Base-by-base conservation (phyloP, 768 basidiomycete genomes). In the Phaeotremella skinneri region DNA sequence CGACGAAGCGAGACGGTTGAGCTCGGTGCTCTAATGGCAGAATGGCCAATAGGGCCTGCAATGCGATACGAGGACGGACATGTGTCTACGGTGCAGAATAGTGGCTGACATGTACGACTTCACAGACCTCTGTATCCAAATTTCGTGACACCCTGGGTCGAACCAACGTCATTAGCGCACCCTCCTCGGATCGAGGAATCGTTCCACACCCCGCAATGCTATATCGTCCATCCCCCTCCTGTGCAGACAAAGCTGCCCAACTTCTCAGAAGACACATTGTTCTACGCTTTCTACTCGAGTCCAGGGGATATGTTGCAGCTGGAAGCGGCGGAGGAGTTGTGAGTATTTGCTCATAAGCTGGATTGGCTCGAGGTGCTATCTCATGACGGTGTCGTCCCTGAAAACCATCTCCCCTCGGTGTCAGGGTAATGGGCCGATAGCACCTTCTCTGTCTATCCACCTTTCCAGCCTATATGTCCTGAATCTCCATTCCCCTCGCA, bases 211-310 rank as follows among this genome's bases (percentile, higher is more conserved):
- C 93, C 93, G 39, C 80, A 84, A 27, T 96, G 92, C 79, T 98
- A 98, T 62, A 91, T 87, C 77, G 92, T 96, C 49, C 87, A 89
- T 67, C 86, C 93, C 31, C 86, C 87, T 34, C 85, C 91, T 47
- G 82, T 83, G 0, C 84, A 86, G 50, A 69, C 65, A 3, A 78
- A 78, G 62, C 67, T 78, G 48, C 59, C 62, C 31, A 67, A 69
- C 52, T 94, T 98, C 79, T 88, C 87, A 77, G 93, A 97, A 76
- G 93, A 98, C 79, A 96, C 93, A 16, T 80, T 98, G 26, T 96
- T 98, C 79, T 94, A 90, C 82, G 92, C 94, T 85, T 98, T 98
- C 82, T 98, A 97, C 79, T 86, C 90, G 56, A 87, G 85, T 78
- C 91, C 93, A 57, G 81, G 89, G 70, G 93, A 98, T 79, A 86